Base-by-base conservation (phyloP, 768 basidiomycete genomes). In the Leccinum arenicola region DNA sequence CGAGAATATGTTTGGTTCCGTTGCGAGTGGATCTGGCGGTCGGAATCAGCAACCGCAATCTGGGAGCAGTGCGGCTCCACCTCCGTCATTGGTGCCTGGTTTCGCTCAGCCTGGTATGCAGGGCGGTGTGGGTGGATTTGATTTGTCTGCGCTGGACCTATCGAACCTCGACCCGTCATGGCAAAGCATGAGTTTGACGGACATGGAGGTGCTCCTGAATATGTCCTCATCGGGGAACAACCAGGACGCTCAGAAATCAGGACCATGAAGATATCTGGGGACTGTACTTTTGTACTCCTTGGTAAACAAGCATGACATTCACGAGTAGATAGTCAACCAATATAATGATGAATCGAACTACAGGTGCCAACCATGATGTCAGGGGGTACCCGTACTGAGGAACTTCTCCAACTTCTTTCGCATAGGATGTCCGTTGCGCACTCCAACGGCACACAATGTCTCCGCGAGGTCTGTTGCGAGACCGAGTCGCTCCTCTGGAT, bases 351-450 rank as follows among this genome's bases (percentile, higher is more conserved):
- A 19, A 45, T 45, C 43, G 43, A 45, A 45, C n/a, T 11, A 10
- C 19, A 23, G 49, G 4, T 17, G 14, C n/a, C 19, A 19, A 50
- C 50, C 63, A 53, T n/a, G 8, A 27, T 10, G 31, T 36, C 19
- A 61, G 6, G 58, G 60, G 21, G 27, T 56, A 15, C 63, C 61
- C 17, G 63, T 66, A 21, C 61, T 57, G 19, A 80, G 61, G 67
- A 78, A 85, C 70, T 83, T 89, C 57, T 86, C 85, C 58, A 91
- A 64, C 66, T 78, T 85, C 73, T 84, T 89, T 52, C 87, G 82
- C 54, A 91, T 75, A n/a, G 83, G 78, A 68, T 90, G 87, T 58
- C 86, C 84, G 35, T 77, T 70, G 27, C 81, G 84, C 43, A 91
- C 75, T 19, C 89, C 89, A 29, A 79, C 74, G 40, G 75, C 72